Evolutionary conservation across 1,139 yeast genomes (phyloP).

Genomic region (Candida sp.): DNA sequence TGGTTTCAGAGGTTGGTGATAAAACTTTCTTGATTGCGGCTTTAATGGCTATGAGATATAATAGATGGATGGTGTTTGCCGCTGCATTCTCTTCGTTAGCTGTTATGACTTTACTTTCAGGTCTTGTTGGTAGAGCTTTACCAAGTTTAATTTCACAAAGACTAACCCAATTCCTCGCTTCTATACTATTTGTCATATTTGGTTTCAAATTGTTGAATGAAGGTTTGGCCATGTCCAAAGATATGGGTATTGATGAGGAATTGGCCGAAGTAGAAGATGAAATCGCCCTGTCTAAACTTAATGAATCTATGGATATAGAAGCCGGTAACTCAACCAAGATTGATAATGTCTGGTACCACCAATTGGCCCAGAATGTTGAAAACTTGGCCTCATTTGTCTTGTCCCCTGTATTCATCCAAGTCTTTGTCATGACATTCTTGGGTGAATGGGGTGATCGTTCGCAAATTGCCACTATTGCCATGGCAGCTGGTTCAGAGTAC

Average conservation of each 20-base stretch:
- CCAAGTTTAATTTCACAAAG: slow-evolving; percentile 81
- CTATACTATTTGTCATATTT: slow-evolving; percentile 75
- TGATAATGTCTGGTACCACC: slow-evolving; percentile 21
- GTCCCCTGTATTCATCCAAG: slow-evolving; percentile 93
- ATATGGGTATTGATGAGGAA: slow-evolving; percentile 89
- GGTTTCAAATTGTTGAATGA: slow-evolving; percentile 76
- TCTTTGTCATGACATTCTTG: slow-evolving; percentile 90
- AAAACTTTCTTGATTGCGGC: slow-evolving; percentile 97
- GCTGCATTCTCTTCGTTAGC: slow-evolving; percentile 87
- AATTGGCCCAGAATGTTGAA: slow-evolving; percentile 30
- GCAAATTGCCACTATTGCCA: slow-evolving; percentile 96
- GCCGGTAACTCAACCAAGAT: slow-evolving; percentile 31
- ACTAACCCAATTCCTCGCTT: slow-evolving; percentile 79
- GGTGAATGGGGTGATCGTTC: slow-evolving; percentile 99
- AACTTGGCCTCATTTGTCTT: slow-evolving; percentile 62
- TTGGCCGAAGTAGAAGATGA: slow-evolving; percentile 97
- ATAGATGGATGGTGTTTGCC: slow-evolving; percentile 76
- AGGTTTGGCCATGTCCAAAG: slow-evolving; percentile 79
- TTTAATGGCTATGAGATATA: slow-evolving; percentile 95
- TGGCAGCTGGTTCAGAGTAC: slow-evolving; percentile 97
- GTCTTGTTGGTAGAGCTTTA: slow-evolving; percentile 86
- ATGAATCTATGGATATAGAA: slow-evolving; percentile 53
- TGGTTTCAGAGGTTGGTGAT: slow-evolving; percentile 94
- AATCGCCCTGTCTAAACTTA: slow-evolving; percentile 62
- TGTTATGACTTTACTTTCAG: slow-evolving; percentile 89